Conservation (phyloP, 192 early-diverging fungal genomes). For the Pilaira anomala region DNA sequence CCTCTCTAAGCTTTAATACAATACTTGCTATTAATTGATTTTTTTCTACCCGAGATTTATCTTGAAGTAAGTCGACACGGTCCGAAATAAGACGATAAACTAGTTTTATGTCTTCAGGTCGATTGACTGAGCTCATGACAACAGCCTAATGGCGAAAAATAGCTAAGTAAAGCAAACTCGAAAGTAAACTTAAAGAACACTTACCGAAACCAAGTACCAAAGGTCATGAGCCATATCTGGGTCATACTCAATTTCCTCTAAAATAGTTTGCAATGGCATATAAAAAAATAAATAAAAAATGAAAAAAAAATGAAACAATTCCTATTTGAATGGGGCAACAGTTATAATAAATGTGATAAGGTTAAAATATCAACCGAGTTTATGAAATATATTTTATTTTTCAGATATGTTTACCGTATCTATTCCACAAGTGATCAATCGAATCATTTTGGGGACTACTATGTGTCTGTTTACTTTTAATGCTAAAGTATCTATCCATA, state of each 20-base stretch:
- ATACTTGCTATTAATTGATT: background rate
- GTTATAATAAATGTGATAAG: too few relatives aligned
- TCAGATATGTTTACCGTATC: too few relatives aligned
- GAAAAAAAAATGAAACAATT: too few relatives aligned
- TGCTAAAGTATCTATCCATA: too few relatives aligned
- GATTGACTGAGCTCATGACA: conserved; percentile 19
- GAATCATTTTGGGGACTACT: too few relatives aligned
- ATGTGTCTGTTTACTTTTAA: too few relatives aligned
- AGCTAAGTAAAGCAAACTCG: background rate
- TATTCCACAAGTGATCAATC: too few relatives aligned
- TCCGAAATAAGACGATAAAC: conserved; percentile 6
- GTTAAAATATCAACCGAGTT: too few relatives aligned
- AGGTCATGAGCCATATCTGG: background rate
- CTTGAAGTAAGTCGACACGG: conserved; percentile 1
- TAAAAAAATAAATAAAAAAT: too few relatives aligned
- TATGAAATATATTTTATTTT: too few relatives aligned
- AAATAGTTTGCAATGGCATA: conserved; percentile 3
- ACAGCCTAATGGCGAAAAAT: conserved; percentile 17
- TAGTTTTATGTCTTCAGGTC: conserved; percentile 14
- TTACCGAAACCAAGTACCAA: conserved; percentile 11
- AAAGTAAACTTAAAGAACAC: background rate
- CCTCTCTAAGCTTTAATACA: conserved; percentile 16
- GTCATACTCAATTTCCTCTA: conserved; percentile 6
- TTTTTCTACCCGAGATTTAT: background rate
- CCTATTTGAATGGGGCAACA: too few relatives aligned